phyloP scores from a whole-genome alignment of 805 yeast species.

The Monosporozyma yasuniensis region DNA sequence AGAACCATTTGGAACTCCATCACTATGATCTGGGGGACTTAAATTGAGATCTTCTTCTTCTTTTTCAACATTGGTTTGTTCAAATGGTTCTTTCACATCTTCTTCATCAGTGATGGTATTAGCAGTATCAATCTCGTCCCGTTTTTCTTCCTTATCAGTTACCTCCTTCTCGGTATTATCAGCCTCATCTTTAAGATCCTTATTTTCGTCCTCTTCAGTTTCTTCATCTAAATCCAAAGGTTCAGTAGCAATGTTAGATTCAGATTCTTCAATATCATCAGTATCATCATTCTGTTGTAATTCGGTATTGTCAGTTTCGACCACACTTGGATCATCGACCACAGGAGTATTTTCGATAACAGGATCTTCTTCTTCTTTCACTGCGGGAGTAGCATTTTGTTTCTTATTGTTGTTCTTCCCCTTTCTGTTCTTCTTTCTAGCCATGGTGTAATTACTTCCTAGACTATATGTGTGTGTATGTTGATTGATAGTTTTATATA shows the following conservation, averaged over 20 bases:
- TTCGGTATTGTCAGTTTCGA: background rate
- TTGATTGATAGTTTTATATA: background rate
- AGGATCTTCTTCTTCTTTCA: background rate
- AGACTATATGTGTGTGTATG: background rate
- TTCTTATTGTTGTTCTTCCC: conserved; percentile 1
- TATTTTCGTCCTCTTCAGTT: background rate
- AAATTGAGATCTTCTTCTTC: background rate
- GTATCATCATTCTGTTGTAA: background rate
- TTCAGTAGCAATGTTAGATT: background rate
- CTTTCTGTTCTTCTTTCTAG: conserved; percentile 4
- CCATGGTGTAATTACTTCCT: background rate
- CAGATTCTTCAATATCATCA: background rate
- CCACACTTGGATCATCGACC: background rate
- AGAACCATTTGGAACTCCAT: too few species aligned
- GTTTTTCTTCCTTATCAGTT: background rate
- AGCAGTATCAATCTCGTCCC: too few species aligned
- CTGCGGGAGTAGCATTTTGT: background rate
- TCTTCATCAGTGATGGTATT: too few species aligned
- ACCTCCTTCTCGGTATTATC: background rate
- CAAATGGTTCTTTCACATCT: too few species aligned
- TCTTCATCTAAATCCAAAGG: background rate
- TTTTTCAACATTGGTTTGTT: too few species aligned
- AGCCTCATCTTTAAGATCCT: background rate
- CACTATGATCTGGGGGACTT: background rate
- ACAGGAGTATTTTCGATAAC: background rate